phyloP scores from a whole-genome alignment of 192 early-diverging fungal genomes.

The Backusella parvicylindrica region DNA sequence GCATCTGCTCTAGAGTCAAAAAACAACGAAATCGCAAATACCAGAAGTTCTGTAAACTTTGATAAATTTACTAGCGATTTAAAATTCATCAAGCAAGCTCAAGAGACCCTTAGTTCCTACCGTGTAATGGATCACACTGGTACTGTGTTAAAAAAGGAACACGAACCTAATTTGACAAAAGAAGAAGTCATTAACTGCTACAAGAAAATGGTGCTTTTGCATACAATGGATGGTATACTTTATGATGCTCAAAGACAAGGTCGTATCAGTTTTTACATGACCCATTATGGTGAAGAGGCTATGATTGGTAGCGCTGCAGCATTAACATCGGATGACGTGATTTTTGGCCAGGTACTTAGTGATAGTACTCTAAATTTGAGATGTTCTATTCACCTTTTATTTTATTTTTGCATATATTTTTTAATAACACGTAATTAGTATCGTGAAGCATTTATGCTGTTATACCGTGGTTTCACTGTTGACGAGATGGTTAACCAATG shows the following conservation, averaged over 20 bases:
- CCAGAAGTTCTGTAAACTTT: neutral
- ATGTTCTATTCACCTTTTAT: neutral
- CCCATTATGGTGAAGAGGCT: slow-evolving; percentile 97
- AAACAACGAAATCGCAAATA: neutral
- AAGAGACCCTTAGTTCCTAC: slow-evolving; percentile 83
- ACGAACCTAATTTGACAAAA: slow-evolving; percentile 72
- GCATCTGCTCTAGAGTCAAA: neutral
- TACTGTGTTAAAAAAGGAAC: slow-evolving; percentile 60
- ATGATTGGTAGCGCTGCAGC: slow-evolving; percentile 91
- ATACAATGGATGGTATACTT: slow-evolving; percentile 90
- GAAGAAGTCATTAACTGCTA: slow-evolving; percentile 73
- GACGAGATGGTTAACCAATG: slow-evolving; percentile 97
- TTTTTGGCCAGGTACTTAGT: slow-evolving; percentile 82
- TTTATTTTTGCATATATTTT: neutral
- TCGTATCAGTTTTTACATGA: slow-evolving; percentile 99
- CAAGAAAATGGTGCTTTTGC: slow-evolving; percentile 85
- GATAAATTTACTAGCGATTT: slow-evolving; percentile 17
- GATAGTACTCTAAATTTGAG: neutral
- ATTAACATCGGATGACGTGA: slow-evolving; percentile 75
- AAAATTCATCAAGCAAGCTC: slow-evolving; percentile 51
- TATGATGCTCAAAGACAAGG: slow-evolving; percentile 99
- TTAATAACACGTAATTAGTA: slow-evolving; percentile 57
- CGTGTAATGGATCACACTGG: slow-evolving; percentile 91
- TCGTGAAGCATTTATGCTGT: slow-evolving; percentile 89
- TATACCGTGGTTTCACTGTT: slow-evolving; percentile 94